Evolutionary conservation across 179 eudicot genomes (phyloP), one percentile per base, ranked within the genome.

Genomic region (Amaranthus tricolor): DNA sequence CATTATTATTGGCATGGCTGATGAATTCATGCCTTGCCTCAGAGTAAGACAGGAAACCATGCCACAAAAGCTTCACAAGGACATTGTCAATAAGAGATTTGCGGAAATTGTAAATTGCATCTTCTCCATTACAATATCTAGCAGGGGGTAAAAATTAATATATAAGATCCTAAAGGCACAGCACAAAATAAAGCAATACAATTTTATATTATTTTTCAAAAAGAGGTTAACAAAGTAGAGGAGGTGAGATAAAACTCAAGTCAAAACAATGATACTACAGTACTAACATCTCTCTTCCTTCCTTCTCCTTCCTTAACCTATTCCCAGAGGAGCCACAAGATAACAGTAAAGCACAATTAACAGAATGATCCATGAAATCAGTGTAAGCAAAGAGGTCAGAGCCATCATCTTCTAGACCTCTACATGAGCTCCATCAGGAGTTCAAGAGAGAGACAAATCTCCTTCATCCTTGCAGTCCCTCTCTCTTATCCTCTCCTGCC

Each of bases 1-100:
- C 73, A 64, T 73, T 40, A 68, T 71, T 69, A 79, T 72, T 71
- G 64, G 86, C 78, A 24, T 59, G 48, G 72, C 71, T 68, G 40
- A 58, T 56, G 61, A 78, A 83, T 72, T 75, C 82, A 65, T 81
- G 52, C 73, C 63, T 81, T 54, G 83, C 76, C 77, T 78, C 82
- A 62, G 76, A 75, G 71, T 70, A 64, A 62, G 66, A 57, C 53
- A 89, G 77, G 73, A 84, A 95, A 50, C 89, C 88, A 74, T 81
- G 86, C 98, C 93, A 93, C 77, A 95, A 40, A 71, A 91, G 81
- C 89, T 88, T 86, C 72, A 91, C 74, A 64, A 93, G 84, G 58
- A 95, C 74, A 85, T 85, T 81, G 45, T 91, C 89, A 72, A 91
- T 79, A 71, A 95, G 86, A 78, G 83, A 74, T 62, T 66, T 76